Evolutionary conservation across 1,284 basidiomycete species (phyloP).

Genomic region (Athelia sp.): DNA sequence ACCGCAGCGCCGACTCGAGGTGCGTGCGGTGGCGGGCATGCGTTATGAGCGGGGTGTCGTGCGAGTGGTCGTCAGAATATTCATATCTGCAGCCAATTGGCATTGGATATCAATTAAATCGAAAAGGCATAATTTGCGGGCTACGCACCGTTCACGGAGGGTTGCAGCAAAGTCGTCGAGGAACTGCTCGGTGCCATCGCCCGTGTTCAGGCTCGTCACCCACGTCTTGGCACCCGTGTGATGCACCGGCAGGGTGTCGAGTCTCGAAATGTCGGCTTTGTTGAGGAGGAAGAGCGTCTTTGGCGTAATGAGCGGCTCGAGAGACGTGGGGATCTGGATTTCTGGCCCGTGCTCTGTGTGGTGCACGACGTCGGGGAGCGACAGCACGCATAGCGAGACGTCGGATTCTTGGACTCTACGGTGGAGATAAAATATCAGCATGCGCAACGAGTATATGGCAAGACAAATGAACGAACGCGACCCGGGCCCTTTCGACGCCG

Average conservation of each 20-base stretch:
- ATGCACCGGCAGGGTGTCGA: slow-evolving; percentile 13
- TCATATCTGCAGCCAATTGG: slow-evolving; percentile 28
- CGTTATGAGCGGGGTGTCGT: slow-evolving; percentile 63
- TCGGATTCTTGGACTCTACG: slow-evolving; percentile 62
- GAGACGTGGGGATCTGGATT: slow-evolving; percentile 31
- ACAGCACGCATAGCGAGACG: slow-evolving; percentile 73
- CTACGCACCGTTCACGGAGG: slow-evolving; percentile 49
- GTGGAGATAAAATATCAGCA: not conserved
- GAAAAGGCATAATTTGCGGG: not conserved
- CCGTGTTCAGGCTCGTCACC: slow-evolving; percentile 60
- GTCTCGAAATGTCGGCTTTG: slow-evolving; percentile 60
- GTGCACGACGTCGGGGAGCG: slow-evolving; percentile 48
- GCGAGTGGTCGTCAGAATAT: slow-evolving; percentile 21
- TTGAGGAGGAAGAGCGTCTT: slow-evolving; percentile 68
- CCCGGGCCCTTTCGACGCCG: slow-evolving; percentile 69
- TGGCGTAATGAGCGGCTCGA: slow-evolving; percentile 44
- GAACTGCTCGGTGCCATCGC: slow-evolving; percentile 53
- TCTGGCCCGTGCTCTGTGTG: slow-evolving; percentile 10
- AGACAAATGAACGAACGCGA: slow-evolving; percentile 43
- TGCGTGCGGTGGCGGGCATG: slow-evolving; percentile 76
- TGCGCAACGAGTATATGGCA: not conserved
- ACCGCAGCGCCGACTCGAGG: slow-evolving; percentile 59
- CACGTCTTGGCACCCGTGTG: slow-evolving; percentile 32
- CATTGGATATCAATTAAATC: slow-evolving; percentile 4
- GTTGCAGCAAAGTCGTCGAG: slow-evolving; percentile 48